A percentile compares a stretch with the other conserved stretches of the same genome.
Conservation (phyloP, 2,329 filamentous ascomycete species). For the Xylaria sp. region DNA sequence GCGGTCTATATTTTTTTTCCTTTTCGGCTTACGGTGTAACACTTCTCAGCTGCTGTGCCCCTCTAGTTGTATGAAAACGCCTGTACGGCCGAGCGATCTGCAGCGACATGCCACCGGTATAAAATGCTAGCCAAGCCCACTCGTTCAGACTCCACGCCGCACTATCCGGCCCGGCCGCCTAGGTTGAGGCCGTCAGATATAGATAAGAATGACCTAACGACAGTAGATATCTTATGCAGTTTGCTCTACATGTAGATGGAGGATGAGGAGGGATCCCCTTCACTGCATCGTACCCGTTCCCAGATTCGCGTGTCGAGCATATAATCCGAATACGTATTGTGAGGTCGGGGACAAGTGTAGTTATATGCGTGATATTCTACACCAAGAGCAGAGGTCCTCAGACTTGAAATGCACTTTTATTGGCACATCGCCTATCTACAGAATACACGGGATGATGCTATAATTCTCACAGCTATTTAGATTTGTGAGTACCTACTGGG, state of each 20-base stretch:
- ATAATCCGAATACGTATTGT: not conserved
- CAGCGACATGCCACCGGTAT: conserved; percentile 8
- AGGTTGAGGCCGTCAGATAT: not conserved
- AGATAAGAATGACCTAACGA: not conserved
- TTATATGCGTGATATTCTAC: not conserved
- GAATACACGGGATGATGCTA: no score
- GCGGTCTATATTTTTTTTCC: not conserved
- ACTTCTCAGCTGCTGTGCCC: conserved; percentile 7
- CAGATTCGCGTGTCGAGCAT: not conserved
- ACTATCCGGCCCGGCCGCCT: conserved; percentile 9
- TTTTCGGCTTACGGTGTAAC: conserved; percentile 19
- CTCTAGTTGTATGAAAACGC: conserved; percentile 10
- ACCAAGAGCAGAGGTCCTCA: no score
- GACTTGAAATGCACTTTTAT: conserved; percentile 1
- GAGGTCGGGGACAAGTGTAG: not conserved
- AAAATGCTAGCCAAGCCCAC: conserved; percentile 3
- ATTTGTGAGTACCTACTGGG: no score
- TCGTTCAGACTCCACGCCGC: conserved; percentile 7
- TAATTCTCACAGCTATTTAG: no score
- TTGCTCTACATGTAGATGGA: no score
- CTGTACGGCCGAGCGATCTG: conserved; percentile 22
- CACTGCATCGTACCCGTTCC: not conserved
- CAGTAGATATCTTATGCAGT: not conserved
- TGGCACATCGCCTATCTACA: not conserved
- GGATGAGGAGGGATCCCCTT: no score